Evolutionary conservation across 2,329 filamentous ascomycete species (phyloP), one percentile per base, ranked within the genome.

Genomic region (Cytospora chrysosperma): DNA sequence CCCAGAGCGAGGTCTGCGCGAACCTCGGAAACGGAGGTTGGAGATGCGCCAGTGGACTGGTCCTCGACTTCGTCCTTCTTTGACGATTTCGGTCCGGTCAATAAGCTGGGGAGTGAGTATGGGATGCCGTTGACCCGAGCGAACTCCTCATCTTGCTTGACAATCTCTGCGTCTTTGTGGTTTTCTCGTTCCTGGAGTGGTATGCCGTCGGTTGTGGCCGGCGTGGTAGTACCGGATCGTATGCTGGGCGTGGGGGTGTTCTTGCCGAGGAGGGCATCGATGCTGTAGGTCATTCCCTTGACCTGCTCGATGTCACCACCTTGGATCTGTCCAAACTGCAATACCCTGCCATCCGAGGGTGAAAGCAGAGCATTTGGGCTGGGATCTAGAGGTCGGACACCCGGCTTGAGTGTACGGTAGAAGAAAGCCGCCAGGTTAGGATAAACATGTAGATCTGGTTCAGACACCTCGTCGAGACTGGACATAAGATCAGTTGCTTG

Each of bases 231-330:
- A 21, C 64, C 64, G 24, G 64, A 66, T 21, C 61, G 60, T 70
- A 88, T 76, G 76, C 85, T 85, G 21, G 83, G 76, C 6, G 81
- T 73, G 43, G 84, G 84, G 7, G 82, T 85, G 66, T 81, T 80
- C 68, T 85, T 87, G 58, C 95, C 95, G 2, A 99, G 84, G 1
- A 99, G 84, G 9, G 95, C 93, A 74, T 99, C 95, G 61, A 99
- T 85, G 69, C 89, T 96, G 77, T 99, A 99, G 0, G 95, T 99
- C 83, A 99, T 95, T 65, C 95, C 95, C 78, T 99, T 99, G 68
- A 99, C 94, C 78, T 99, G 95, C 75, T 99, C 95, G 51, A 99
- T 96, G 72, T 97, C 92, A 55, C 94, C 93, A 71, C 93, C 88
- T 71, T 96, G 90, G 63, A 99, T 97, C 70, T 88, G 88, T 13